These are phyloP conservation scores for Nitzschia sp. DNA, from an alignment of 108 stramenopile genomes.

Conservation along the genomic window DNA sequence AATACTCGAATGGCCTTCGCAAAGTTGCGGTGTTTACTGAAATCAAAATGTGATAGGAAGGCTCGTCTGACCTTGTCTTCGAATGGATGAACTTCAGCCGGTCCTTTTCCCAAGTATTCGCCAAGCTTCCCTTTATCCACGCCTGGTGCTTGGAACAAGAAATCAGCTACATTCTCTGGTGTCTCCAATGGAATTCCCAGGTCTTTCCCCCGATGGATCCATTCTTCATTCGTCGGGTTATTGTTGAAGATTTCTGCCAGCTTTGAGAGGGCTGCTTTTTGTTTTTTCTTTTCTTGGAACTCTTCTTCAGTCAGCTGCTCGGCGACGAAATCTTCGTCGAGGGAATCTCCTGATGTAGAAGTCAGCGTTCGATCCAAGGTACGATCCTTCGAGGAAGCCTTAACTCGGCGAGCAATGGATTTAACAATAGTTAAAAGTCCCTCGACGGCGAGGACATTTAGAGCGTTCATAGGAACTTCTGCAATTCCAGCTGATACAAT, in stretches of 20 bases:
- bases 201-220: slow-evolving; percentile 78
- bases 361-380: slow-evolving; percentile 1
- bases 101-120: slow-evolving; percentile 90
- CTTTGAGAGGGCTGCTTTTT: slow-evolving; percentile 73
- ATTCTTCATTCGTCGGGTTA: slow-evolving; percentile 51
- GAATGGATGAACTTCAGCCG: slow-evolving; percentile 88
- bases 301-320: slow-evolving; percentile 50
- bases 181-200: slow-evolving; percentile 55
- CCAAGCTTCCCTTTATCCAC: slow-evolving; percentile 91
- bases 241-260: slow-evolving; percentile 83
- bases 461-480: slow-evolving; percentile 63
- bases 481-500: slow-evolving; percentile 17
- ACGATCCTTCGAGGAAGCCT: slow-evolving; percentile 11
- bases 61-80: slow-evolving; percentile 68
- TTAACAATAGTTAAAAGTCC: slow-evolving; percentile 90
- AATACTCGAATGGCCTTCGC: slow-evolving; percentile 83
- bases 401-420: slow-evolving; percentile 68
- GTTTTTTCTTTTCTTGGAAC: slow-evolving; percentile 77
- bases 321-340: slow-evolving; percentile 23
- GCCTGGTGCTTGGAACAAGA: slow-evolving; percentile 83
- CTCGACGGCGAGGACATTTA: slow-evolving; percentile 85
- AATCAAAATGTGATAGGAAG: slow-evolving; percentile 79
- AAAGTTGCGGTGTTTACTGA: slow-evolving; percentile 60
- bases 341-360: slow-evolving; percentile 6
- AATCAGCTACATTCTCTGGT: slow-evolving; percentile 67